phyloP scores from a whole-genome alignment of 1,139 yeast genomes.

The Starmera stellimalicola region DNA sequence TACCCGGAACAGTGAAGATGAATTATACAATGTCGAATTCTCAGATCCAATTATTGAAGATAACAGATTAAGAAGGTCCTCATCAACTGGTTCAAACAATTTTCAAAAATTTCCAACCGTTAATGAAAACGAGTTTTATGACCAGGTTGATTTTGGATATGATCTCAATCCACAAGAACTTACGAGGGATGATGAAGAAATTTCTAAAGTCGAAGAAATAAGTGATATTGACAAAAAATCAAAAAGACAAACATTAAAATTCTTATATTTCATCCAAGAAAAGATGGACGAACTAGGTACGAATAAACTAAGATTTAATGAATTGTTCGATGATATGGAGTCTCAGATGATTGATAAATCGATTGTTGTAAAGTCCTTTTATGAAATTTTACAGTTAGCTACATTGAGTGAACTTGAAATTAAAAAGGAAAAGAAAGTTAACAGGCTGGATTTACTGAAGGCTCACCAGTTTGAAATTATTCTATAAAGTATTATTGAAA shows the following conservation, averaged over 20 bases:
- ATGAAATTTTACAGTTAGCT: slow-evolving; percentile 31
- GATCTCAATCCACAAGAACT: slow-evolving; percentile 2
- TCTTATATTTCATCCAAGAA: slow-evolving; percentile 12
- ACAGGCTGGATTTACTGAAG: neutral
- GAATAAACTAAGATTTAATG: slow-evolving; percentile 8
- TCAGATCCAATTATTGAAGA: slow-evolving; percentile 1
- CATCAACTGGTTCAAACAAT: slow-evolving; percentile 5
- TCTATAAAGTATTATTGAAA: no score
- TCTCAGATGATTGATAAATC: slow-evolving; percentile 14
- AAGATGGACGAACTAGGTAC: slow-evolving; percentile 11
- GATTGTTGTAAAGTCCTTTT: slow-evolving; percentile 32
- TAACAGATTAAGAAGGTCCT: slow-evolving; percentile 8
- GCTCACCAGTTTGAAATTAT: slow-evolving; percentile 2
- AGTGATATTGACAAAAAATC: slow-evolving; percentile 5
- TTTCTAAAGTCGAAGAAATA: neutral
- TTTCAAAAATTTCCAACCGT: slow-evolving; percentile 10
- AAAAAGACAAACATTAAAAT: slow-evolving; percentile 9
- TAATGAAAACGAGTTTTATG: slow-evolving; percentile 7
- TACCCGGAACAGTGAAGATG: neutral
- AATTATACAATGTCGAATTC: neutral
- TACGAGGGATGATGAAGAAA: neutral
- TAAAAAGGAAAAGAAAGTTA: neutral
- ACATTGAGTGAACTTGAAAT: slow-evolving; percentile 15
- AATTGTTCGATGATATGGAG: slow-evolving; percentile 4
- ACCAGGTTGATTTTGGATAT: slow-evolving; percentile 6